Conservation (phyloP, 2,329 filamentous ascomycete genomes). For the Orbilia javanica region DNA sequence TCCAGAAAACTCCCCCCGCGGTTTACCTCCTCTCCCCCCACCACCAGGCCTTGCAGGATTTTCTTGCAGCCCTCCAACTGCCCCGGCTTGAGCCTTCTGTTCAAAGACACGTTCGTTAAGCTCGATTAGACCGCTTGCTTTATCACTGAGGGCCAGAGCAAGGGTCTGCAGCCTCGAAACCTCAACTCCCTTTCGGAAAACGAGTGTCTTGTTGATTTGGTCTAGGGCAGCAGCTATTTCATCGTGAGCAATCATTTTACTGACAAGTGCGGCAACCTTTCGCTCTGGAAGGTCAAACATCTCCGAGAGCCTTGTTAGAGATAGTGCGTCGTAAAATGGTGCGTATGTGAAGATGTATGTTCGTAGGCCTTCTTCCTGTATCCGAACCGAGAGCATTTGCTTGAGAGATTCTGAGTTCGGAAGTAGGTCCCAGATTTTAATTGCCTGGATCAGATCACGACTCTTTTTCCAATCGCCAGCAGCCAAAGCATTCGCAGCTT, state of each 20-base stretch:
- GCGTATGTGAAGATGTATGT: constrained; percentile 99
- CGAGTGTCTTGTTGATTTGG: constrained; percentile 95
- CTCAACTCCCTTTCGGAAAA: constrained; percentile 99
- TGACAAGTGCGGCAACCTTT: constrained; percentile 95
- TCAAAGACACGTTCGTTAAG: constrained; percentile 97
- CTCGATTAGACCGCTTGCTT: constrained; percentile 95
- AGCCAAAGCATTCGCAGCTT: constrained; percentile 95
- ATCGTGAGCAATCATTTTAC: constrained; percentile 99
- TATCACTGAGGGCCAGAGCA: constrained; percentile 92
- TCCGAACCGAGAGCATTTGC: constrained; percentile 95
- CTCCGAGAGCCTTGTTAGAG: constrained; percentile 82
- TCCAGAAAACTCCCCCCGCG: constrained; percentile 67
- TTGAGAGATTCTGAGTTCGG: constrained; percentile 93
- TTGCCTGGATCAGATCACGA: constrained; percentile 90
- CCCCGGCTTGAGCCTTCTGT: constrained; percentile 94
- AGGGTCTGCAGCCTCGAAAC: constrained; percentile 94
- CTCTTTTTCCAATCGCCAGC: constrained; percentile 99
- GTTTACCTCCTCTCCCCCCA: constrained; percentile 75
- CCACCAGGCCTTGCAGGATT: constrained; percentile 80
- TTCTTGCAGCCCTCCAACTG: constrained; percentile 90
- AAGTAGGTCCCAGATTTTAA: constrained; percentile 99
- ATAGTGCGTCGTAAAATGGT: constrained; percentile 97
- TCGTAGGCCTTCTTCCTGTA: constrained; percentile 96
- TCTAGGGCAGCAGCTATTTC: constrained; percentile 95
- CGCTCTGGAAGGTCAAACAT: constrained; percentile 96